These are phyloP conservation scores for Vicia villosa DNA, from an alignment of 306 rosid species.

Conservation along the genomic window DNA sequence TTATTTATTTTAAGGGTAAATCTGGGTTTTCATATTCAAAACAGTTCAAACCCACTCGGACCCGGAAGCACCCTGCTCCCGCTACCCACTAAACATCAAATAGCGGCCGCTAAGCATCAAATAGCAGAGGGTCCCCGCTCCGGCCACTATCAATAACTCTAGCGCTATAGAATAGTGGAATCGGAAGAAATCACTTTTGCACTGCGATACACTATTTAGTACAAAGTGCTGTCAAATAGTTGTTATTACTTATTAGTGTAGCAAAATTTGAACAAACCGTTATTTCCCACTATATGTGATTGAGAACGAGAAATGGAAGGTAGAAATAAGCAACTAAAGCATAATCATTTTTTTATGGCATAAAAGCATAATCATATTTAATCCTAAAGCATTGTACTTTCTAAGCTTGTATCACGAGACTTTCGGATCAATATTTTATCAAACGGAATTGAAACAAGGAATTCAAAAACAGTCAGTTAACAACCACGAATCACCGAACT, in stretches of 20 bases:
- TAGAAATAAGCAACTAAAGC: constrained; percentile 10
- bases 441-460: background rate
- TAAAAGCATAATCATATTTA: background rate
- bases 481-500: constrained; percentile 8
- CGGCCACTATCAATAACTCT: too few species aligned
- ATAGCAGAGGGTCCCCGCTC: too few species aligned
- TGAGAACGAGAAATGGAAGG: background rate
- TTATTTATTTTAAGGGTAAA: too few species aligned
- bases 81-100: too few species aligned
- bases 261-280: background rate
- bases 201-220: background rate
- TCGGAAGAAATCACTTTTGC: background rate
- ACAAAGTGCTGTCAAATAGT: background rate
- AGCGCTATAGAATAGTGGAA: background rate
- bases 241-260: background rate
- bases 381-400: constrained; percentile 1
- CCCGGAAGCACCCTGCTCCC: too few species aligned
- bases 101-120: too few species aligned
- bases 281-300: background rate
- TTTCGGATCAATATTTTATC: constrained; percentile 9
- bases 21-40: too few species aligned
- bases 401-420: constrained; percentile 1
- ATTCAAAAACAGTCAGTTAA: constrained; percentile 6
- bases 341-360: too few species aligned
- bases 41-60: too few species aligned